These are phyloP conservation scores for Pyrenochaeta sp. DNA, from an alignment of 2,329 filamentous ascomycete genomes.

Conservation along the genomic window DNA sequence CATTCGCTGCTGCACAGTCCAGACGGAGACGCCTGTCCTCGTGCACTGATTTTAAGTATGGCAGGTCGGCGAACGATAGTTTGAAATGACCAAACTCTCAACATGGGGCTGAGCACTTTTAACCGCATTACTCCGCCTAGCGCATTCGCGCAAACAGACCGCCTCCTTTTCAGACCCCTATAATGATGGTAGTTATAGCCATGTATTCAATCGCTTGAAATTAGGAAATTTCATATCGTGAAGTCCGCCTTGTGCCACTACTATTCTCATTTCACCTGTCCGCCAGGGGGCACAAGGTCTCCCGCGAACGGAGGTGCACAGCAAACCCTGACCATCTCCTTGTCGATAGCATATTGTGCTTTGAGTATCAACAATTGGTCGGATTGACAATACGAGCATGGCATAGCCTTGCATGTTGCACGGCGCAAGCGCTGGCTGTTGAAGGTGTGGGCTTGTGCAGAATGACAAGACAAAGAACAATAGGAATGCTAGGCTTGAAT, in stretches of 20 bases:
- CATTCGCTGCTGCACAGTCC: neutral
- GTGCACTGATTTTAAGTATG: neutral
- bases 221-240: neutral
- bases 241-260: neutral
- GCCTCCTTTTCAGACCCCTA: neutral
- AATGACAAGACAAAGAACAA: slow-evolving; percentile 22
- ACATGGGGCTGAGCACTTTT: neutral
- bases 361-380: neutral
- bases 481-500: slow-evolving; percentile 13
- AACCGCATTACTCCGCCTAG: slow-evolving; percentile 2
- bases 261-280: neutral
- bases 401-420: neutral
- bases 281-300: neutral
- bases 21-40: neutral
- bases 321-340: neutral
- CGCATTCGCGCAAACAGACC: neutral
- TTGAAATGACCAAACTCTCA: neutral
- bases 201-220: neutral
- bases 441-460: neutral
- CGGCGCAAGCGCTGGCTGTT: neutral
- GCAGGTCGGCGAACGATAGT: neutral
- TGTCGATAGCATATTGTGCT: neutral
- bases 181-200: neutral
- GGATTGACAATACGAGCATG: neutral
- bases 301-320: neutral